Conservation (phyloP, 805 yeast species). For the Vanderwaltozyma verrucispora region DNA sequence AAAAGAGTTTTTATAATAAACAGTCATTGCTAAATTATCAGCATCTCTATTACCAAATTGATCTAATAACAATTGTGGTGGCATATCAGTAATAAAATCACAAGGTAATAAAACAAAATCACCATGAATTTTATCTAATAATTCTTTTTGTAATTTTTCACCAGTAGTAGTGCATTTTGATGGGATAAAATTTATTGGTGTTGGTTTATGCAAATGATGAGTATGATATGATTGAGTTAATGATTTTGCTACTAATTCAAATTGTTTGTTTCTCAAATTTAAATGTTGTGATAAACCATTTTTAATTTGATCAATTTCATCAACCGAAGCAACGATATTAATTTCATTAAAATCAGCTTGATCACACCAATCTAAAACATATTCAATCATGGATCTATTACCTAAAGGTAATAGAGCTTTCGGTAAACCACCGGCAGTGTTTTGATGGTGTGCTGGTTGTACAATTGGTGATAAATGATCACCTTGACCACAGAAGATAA, state of each 20-base stretch:
- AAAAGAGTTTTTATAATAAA: conserved; percentile 63
- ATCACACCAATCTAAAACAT: conserved; percentile 89
- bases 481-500: conserved; percentile 85
- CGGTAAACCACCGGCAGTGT: conserved; percentile 37
- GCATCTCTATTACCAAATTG: conserved; percentile 66
- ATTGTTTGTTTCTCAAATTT: conserved; percentile 29
- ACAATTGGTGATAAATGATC: conserved; percentile 55
- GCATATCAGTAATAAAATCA: conserved; percentile 86
- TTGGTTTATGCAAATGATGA: conserved; percentile 24
- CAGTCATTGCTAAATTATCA: conserved; percentile 59
- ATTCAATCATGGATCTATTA: conserved; percentile 77
- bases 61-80: conserved; percentile 81
- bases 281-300: conserved; percentile 40
- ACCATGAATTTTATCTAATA: conserved; percentile 32
- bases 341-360: conserved; percentile 66
- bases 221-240: conserved; percentile 16
- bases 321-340: conserved; percentile 48
- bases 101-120: conserved; percentile 84
- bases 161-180: conserved; percentile 50
- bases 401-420: conserved; percentile 88
- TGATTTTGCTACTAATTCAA: conserved; percentile 16
- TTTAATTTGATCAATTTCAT: conserved; percentile 37
- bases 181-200: conserved; percentile 33
- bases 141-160: conserved; percentile 40
- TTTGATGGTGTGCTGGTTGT: conserved; percentile 1